Percentiles rank a stretch among this genome's conserved stretches.
Conservation (phyloP, 2,329 filamentous ascomycete genomes). For the Didymella glomerata region DNA sequence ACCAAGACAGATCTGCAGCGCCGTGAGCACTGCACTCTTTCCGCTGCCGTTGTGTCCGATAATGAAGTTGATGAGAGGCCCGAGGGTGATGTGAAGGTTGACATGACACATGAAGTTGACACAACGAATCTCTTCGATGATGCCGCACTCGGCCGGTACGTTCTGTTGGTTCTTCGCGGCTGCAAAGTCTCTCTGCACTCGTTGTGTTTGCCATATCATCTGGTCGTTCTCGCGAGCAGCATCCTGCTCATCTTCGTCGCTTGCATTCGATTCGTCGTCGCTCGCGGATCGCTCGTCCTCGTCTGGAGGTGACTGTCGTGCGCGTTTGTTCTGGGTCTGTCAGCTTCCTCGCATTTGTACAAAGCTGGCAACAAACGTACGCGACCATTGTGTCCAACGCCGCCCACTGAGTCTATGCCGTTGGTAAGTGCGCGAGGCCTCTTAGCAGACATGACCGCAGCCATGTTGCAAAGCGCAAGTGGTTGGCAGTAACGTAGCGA, state of each 20-base stretch:
- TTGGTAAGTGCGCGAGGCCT: constrained; percentile 41
- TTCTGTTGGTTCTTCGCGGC: constrained; percentile 59
- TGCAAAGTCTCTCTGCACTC: constrained; percentile 37
- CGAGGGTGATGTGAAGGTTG: constrained; percentile 81
- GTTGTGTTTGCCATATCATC: constrained; percentile 43
- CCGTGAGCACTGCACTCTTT: constrained; percentile 94
- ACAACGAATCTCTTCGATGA: constrained; percentile 86
- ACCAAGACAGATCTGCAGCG: constrained; percentile 91
- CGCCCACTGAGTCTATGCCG: constrained; percentile 23
- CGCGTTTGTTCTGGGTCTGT: constrained; percentile 43
- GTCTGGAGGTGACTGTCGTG: constrained; percentile 35
- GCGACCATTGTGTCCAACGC: constrained; percentile 25
- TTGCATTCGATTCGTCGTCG: constrained; percentile 25
- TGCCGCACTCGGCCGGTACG: constrained; percentile 79
- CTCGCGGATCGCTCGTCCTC: constrained; percentile 31
- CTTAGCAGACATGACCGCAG: constrained; percentile 44
- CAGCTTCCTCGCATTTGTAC: constrained; percentile 11
- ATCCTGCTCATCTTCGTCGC: constrained; percentile 29
- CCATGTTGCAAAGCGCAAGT: constrained; percentile 30
- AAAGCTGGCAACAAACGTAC: constrained; percentile 26
- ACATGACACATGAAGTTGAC: constrained; percentile 97
- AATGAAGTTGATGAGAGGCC: constrained; percentile 96
- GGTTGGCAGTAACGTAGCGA: not conserved
- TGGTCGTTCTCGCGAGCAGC: constrained; percentile 31
- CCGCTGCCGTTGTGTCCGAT: constrained; percentile 97